These are phyloP conservation scores for Fusarium sp. DNA, from an alignment of 2,329 filamentous ascomycete species.

Conservation along the genomic window DNA sequence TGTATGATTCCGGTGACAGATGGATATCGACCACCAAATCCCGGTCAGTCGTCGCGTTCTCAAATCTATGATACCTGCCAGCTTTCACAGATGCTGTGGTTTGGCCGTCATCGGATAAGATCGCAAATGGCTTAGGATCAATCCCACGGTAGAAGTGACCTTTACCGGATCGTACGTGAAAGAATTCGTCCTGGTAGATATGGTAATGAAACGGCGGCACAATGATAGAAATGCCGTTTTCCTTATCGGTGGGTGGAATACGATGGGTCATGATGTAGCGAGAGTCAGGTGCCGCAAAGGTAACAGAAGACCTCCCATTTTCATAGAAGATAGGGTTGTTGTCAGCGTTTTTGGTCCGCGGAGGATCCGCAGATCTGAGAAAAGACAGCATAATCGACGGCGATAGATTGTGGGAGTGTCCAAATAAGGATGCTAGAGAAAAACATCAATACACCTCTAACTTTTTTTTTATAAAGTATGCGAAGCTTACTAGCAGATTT, in stretches of 20 bases:
- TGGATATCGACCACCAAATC: constrained; percentile 14
- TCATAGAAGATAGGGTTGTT: constrained; percentile 14
- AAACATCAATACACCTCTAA: too few species aligned
- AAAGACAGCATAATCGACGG: neutral
- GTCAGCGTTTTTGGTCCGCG: constrained; percentile 5
- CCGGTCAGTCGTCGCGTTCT: neutral
- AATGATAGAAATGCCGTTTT: constrained; percentile 9
- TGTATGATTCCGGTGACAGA: constrained; percentile 11
- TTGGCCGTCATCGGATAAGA: constrained; percentile 9
- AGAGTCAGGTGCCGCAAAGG: constrained; percentile 6
- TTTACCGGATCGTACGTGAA: constrained; percentile 7
- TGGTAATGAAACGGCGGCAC: constrained; percentile 18
- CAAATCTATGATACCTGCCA: constrained; percentile 19
- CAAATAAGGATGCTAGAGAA: too few species aligned
- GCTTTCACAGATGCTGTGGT: constrained; percentile 11
- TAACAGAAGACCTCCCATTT: constrained; percentile 11
- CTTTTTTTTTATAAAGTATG: too few species aligned
- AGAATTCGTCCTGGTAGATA: constrained; percentile 21
- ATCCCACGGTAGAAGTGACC: constrained; percentile 15
- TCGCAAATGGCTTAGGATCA: neutral
- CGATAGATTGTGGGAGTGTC: too few species aligned
- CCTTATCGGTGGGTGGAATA: constrained; percentile 6
- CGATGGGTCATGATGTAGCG: constrained; percentile 29
- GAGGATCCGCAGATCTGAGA: constrained; percentile 1
- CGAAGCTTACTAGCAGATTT: too few species aligned